Percentiles rank a stretch among this genome's conserved stretches.
phyloP scores from a whole-genome alignment of 805 yeast genomes.

The Zygoascus flipseniorum region DNA sequence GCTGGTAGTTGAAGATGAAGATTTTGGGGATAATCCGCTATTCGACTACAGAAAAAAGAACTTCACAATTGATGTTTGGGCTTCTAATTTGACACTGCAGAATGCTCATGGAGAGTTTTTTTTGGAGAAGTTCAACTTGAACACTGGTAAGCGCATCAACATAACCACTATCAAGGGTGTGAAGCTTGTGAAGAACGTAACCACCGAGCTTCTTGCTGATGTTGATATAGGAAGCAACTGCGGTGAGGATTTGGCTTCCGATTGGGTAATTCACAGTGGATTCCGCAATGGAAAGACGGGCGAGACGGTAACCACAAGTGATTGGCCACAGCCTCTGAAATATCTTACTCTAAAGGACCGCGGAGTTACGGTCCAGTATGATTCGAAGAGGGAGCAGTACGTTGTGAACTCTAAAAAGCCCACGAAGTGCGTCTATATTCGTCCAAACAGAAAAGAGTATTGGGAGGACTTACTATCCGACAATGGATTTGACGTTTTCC shows the following conservation, averaged over 20 bases:
- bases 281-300: conserved; percentile 8
- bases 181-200: conserved; percentile 20
- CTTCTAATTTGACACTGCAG: conserved; percentile 25
- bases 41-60: conserved; percentile 23
- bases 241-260: conserved; percentile 2
- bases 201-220: conserved; percentile 26
- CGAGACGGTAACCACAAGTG: conserved; percentile 30
- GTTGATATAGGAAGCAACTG: conserved; percentile 9
- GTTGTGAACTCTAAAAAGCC: background rate
- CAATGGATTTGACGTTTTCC: conserved; percentile 43
- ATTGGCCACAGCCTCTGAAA: conserved; percentile 47
- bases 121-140: background rate
- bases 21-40: conserved; percentile 19
- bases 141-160: background rate
- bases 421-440: background rate
- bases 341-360: conserved; percentile 21
- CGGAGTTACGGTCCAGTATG: background rate
- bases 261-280: conserved; percentile 14
- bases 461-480: conserved; percentile 26
- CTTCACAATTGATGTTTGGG: conserved; percentile 34
- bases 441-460: background rate
- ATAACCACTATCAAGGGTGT: background rate
- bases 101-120: conserved; percentile 1
- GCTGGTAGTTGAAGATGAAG: conserved; percentile 8
- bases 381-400: background rate